Evolutionary conservation across 78 protist genomes (phyloP).

Genomic region (Anaeramoeba flamelloides): DNA sequence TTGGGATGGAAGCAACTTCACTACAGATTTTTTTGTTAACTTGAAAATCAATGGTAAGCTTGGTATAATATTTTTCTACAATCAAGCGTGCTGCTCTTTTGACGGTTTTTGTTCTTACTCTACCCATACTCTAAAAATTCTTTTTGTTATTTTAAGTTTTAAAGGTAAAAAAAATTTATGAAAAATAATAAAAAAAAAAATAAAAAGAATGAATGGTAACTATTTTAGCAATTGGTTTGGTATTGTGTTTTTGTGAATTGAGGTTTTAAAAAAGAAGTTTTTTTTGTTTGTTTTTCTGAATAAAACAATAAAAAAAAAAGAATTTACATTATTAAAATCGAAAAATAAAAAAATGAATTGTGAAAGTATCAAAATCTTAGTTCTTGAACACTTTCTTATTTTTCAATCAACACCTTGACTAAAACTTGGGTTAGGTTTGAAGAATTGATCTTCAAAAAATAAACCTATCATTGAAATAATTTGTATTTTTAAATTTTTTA

Average conservation of each 20-base stretch:
- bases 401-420: no score
- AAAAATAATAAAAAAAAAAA: neutral
- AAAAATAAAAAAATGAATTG: constrained; percentile 2
- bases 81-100: constrained; percentile 90
- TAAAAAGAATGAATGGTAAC: neutral
- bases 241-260: neutral
- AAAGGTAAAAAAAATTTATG: neutral
- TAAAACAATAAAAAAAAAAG: neutral
- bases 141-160: neutral
- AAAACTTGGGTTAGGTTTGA: no score
- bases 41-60: constrained; percentile 89
- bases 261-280: neutral
- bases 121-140: constrained; percentile 64
- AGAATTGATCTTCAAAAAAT: no score
- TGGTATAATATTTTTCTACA: constrained; percentile 95
- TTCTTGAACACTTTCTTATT: no score
- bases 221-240: neutral
- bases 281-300: no score
- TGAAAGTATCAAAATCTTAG: no score
- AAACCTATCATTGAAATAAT: no score
- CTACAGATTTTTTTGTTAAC: constrained; percentile 86
- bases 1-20: constrained; percentile 85
- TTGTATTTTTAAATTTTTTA: neutral
- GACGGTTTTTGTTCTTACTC: constrained; percentile 98
- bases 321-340: neutral